Conservation (phyloP, 2,329 filamentous ascomycete species). For the Polytolypa hystricis region DNA sequence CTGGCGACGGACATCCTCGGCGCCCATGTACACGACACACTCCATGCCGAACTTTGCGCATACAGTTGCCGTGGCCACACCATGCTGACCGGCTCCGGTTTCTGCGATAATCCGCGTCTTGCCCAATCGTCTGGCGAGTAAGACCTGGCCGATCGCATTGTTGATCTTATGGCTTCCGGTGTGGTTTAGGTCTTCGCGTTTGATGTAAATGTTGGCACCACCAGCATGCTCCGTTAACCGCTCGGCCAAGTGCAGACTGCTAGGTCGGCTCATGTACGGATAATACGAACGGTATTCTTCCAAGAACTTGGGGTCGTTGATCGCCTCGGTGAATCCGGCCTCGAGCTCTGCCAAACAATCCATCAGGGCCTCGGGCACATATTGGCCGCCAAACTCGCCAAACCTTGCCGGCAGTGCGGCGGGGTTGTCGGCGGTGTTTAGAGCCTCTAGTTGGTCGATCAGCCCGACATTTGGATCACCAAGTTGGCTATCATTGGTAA, state of each 20-base stretch:
- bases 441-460: constrained; percentile 71
- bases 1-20: constrained; percentile 91
- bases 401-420: constrained; percentile 70
- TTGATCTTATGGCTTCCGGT: constrained; percentile 99
- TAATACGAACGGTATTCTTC: constrained; percentile 94
- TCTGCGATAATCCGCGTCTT: constrained; percentile 98
- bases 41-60: constrained; percentile 98
- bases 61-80: constrained; percentile 92
- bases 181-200: constrained; percentile 95
- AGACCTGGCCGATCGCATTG: constrained; percentile 87
- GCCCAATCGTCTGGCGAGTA: constrained; percentile 73
- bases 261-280: constrained; percentile 91
- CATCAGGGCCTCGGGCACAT: constrained; percentile 96
- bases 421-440: constrained; percentile 53
- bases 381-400: constrained; percentile 93
- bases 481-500: constrained; percentile 48
- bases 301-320: constrained; percentile 87
- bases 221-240: constrained; percentile 79
- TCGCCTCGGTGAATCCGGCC: constrained; percentile 76
- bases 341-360: constrained; percentile 88
- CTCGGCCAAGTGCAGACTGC: constrained; percentile 79
- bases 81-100: constrained; percentile 94
- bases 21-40: constrained; percentile 97
- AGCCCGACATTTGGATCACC: constrained; percentile 52
- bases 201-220: constrained; percentile 93